Evolutionary conservation across 176 grass and related monocot species (phyloP), one percentile per base, ranked within the genome.

Genomic region (Echinochloa phyllopogon): DNA sequence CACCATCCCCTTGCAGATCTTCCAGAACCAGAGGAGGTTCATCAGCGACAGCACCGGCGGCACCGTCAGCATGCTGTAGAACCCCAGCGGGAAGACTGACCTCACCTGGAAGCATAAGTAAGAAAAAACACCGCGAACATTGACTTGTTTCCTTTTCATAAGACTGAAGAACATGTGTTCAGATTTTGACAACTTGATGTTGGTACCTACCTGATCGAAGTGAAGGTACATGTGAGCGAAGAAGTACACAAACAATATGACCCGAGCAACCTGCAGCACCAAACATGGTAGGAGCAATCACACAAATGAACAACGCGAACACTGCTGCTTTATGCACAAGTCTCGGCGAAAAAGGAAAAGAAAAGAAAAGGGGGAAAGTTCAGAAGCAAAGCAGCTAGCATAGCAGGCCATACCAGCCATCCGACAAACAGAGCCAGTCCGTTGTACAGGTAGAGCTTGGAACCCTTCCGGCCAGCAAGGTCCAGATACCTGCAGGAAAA

Each of bases 1-100:
- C 40, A 92, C n/a, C 75, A 88, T 69, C 72, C 93, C 93, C 73
- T 82, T 95, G 77, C 89, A 92, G 10, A 95, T 90, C 86, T 95
- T 95, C 36, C 78, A 81, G 71, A 95, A 95, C 93, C 93, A 95
- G 27, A 92, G 6, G 6, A 92, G 13, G 83, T 95, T 95, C 93
- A 95, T 92, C 78, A 90, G 33, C 15, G 85, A 86, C 40, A 92
- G 25, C 72, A 69, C 71, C 51, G 85, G 72, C 71, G 93, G 57
- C 40, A 84, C 90, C 4, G 50, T 75, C 42, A 90, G 11, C 13
- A 88, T 53, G 67, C 81, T 85, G 86, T 95, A 95, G 82, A 88
- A 75, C 5, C 93, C 87, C 6, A 95, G 39, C n/a, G 85, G 85
- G 79, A 92, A 95, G 6, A 86, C 78, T 1, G 60, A 74, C 74